These are phyloP conservation scores for Candida ovalis DNA, from an alignment of 805 yeast species.

Conservation along the genomic window DNA sequence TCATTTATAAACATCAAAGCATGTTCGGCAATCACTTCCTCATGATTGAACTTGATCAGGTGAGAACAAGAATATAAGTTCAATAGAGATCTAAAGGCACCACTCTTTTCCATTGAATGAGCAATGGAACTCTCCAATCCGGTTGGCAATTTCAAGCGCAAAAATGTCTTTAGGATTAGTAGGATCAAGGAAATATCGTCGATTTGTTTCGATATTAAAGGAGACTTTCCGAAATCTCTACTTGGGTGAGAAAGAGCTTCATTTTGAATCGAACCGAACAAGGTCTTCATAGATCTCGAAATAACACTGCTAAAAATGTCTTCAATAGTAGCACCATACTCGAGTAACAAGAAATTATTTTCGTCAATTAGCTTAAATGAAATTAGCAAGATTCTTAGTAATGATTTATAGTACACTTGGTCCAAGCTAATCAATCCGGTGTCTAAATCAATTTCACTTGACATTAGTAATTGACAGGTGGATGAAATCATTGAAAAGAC, in stretches of 20 bases:
- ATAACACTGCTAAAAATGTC: constrained; percentile 61
- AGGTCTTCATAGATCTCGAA: constrained; percentile 58
- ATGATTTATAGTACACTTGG: constrained; percentile 47
- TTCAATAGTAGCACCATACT: constrained; percentile 47
- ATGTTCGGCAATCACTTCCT: constrained; percentile 68
- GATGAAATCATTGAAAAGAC: constrained; percentile 41
- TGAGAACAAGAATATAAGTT: constrained; percentile 69
- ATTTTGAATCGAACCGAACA: constrained; percentile 56
- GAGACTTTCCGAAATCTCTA: constrained; percentile 31
- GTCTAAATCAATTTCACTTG: constrained; percentile 47
- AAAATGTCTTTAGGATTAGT: constrained; percentile 58
- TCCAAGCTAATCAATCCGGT: constrained; percentile 37
- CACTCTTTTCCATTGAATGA: constrained; percentile 48
- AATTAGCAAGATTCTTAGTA: constrained; percentile 55
- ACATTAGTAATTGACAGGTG: constrained; percentile 42
- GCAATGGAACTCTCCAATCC: constrained; percentile 50
- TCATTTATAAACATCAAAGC: constrained; percentile 67
- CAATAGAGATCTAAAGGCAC: constrained; percentile 58
- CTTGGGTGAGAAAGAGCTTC: constrained; percentile 43
- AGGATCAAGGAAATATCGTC: constrained; percentile 65
- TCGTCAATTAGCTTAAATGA: constrained; percentile 41
- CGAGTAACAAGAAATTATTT: constrained; percentile 38
- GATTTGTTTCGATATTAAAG: constrained; percentile 43
- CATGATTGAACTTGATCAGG: constrained; percentile 53
- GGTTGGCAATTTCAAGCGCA: constrained; percentile 43